Evolutionary conservation across 371 early-diverging fungal species (phyloP).

Genomic region (Rhizopus microsporus): DNA sequence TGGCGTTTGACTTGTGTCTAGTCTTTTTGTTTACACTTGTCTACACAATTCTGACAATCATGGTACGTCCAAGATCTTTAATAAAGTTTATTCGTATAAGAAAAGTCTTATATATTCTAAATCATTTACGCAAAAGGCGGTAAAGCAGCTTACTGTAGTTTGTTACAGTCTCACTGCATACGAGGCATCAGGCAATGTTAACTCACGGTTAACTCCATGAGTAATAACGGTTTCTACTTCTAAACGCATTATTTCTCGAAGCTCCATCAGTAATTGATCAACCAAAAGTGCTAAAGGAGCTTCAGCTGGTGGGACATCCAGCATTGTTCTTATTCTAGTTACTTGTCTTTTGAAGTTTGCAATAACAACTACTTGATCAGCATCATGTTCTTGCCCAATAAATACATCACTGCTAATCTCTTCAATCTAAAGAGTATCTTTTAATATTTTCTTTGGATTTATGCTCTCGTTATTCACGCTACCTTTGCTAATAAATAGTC

Average conservation of each 20-base stretch:
- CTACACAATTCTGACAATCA: too few relatives aligned
- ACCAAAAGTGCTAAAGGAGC: slow-evolving; percentile 38
- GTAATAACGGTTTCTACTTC: slow-evolving; percentile 39
- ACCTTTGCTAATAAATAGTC: slow-evolving; percentile 39
- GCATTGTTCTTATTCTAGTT: slow-evolving; percentile 38
- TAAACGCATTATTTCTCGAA: slow-evolving; percentile 50
- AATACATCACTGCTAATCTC: slow-evolving; percentile 4
- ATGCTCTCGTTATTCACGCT: too few relatives aligned
- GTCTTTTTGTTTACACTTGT: too few relatives aligned
- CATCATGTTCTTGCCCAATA: slow-evolving; percentile 8
- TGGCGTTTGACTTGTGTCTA: too few relatives aligned
- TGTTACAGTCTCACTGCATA: too few relatives aligned
- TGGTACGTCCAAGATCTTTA: too few relatives aligned
- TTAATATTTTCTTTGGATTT: slow-evolving; percentile 6
- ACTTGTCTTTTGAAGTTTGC: slow-evolving; percentile 33
- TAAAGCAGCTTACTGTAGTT: too few relatives aligned
- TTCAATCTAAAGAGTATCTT: not conserved
- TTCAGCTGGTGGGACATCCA: slow-evolving; percentile 47
- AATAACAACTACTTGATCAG: slow-evolving; percentile 17
- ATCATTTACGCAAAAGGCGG: too few relatives aligned
- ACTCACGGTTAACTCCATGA: slow-evolving; percentile 13
- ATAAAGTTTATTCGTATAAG: too few relatives aligned
- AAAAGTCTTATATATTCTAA: too few relatives aligned
- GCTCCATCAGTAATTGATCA: slow-evolving; percentile 45
- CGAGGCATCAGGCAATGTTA: not conserved